Evolutionary conservation across 768 basidiomycete species (phyloP).

Genomic region (Glaciozyma antarctica): DNA sequence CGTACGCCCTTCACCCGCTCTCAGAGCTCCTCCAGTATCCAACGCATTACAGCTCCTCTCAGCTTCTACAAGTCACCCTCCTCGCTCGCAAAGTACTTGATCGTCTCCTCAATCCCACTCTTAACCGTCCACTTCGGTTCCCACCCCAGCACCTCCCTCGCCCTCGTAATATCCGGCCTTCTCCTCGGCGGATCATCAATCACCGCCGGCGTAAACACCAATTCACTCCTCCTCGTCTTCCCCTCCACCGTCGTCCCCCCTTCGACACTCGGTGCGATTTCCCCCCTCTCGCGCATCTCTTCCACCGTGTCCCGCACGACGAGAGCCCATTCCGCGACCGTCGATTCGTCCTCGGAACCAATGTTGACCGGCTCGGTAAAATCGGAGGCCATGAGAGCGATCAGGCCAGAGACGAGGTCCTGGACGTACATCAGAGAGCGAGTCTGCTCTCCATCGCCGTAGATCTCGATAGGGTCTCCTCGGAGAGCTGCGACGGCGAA

Average conservation of each 20-base stretch:
- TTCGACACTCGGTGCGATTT: constrained; percentile 8
- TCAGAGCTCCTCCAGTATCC: no score
- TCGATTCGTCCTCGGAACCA: constrained; percentile 90
- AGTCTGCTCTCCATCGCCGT: constrained; percentile 36
- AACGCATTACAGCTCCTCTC: no score
- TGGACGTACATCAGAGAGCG: constrained; percentile 60
- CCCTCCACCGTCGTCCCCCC: not conserved
- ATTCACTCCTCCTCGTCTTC: constrained; percentile 42
- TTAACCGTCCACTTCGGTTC: constrained; percentile 85
- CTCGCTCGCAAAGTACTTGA: constrained; percentile 45
- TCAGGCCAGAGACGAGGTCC: constrained; percentile 88
- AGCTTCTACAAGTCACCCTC: not conserved
- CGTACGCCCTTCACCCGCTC: not conserved
- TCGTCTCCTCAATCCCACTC: constrained; percentile 93
- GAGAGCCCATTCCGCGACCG: constrained; percentile 86
- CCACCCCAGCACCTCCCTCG: constrained; percentile 75
- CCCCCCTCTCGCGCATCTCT: constrained; percentile 81
- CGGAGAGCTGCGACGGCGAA: constrained; percentile 96
- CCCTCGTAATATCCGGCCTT: constrained; percentile 82
- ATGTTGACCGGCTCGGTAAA: constrained; percentile 76
- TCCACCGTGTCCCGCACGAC: constrained; percentile 85
- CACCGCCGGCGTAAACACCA: constrained; percentile 71
- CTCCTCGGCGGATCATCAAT: constrained; percentile 91
- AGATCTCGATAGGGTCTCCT: constrained; percentile 79
- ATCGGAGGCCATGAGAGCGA: constrained; percentile 86